Base-by-base conservation (phyloP, 495 filamentous ascomycete genomes). In the Penicillium cosmopolitanum region DNA sequence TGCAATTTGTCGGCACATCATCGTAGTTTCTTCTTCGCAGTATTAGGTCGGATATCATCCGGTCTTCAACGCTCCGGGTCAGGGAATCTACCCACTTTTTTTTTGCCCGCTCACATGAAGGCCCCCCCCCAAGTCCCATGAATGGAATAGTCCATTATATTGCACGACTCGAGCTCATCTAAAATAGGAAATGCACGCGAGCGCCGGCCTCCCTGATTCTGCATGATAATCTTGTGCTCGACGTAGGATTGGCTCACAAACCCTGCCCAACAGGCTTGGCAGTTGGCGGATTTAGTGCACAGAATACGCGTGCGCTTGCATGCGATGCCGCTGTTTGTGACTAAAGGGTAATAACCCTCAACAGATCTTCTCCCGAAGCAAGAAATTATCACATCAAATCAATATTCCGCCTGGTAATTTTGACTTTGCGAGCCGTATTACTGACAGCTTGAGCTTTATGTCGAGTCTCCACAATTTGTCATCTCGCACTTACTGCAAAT, bases 131-230 rank as follows among this genome's bases (percentile, higher is more conserved):
- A 31, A 7, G 28, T 31, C 8, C 42, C 42, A 44, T 44, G 42
- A 38, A n/a, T 4, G 42, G n/a, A 16, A 44, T n/a, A 13, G 15
- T 19, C 15, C 42, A 44, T 38, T 16, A 44, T 44, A 44, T 44
- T 44, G 42, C 42, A 19, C 50, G 25, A 28, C 47, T 50, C 42
- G 15, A 44, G 4, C n/a, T 44, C 16, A 18, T 44, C 58, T 38
- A 62, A 62, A 61, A 61, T 38, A 65, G 62, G 57, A 55, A 59
- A 59, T 57, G 48, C 48, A 63, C 52, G 55, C 59, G 63, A 66
- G 40, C 18, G 40, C 21, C 28, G 53, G 40, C 3, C 18, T 34
- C 44, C 44, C 19, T 56, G 52, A 52, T 61, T 56, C 53, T 60
- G 58, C 52, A 60, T 55, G 58, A 60, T 52, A 57, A 54, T 60